Evolutionary conservation across 1,284 basidiomycete species (phyloP), one percentile per base, ranked within the genome.

Genomic region (Austroboletus novae-zelandiae): DNA sequence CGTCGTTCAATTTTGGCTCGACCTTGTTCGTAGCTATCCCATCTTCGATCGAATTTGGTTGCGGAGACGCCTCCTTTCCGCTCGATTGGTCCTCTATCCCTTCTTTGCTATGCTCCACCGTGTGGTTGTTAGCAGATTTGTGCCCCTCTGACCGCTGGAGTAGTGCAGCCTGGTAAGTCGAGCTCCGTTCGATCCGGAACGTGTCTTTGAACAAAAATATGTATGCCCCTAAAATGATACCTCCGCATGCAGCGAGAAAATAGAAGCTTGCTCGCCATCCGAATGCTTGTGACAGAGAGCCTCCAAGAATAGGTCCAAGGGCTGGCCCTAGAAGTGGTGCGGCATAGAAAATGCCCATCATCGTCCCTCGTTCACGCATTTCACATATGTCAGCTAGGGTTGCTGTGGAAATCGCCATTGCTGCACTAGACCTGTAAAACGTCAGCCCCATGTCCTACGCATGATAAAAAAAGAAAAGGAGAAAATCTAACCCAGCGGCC

Each of bases 321-420:
- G 84, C 74, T 9, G 80, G 80, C 1, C 88, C 81, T 34, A 82
- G 74, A 43, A 80, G 71, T 4, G 80, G 82, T 29, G 81, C 78
- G 23, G 78, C 77, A 55, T 87, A 91, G 66, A 85, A 91, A 10
- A 89, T 73, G 1, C 89, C 89, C 77, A 91, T 86, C 76, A 79
- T 91, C 10, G 79, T 80, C 2, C 92, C 92, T 41, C 92, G 76
- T 63, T 93, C 88, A 40, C 81, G 74, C 1, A 85, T 78, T 44
- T 93, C 89, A 60, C 84, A 93, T 34, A 93, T 87, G 64, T 93
- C 90, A 2, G 86, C 86, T 6, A 95, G 72, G 8, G 88, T 88
- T 8, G 88, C 91, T 0, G 90, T 89, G 11, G 91, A 92, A 43
- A 92, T 81, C 0, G 86, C 71, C 20, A 91, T 78, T 9, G 91